A percentile compares a stretch with the other conserved stretches of the same genome.
Evolutionary conservation across 192 early-diverging fungal species (phyloP).

Genomic region (Backusella liffmaniae): DNA sequence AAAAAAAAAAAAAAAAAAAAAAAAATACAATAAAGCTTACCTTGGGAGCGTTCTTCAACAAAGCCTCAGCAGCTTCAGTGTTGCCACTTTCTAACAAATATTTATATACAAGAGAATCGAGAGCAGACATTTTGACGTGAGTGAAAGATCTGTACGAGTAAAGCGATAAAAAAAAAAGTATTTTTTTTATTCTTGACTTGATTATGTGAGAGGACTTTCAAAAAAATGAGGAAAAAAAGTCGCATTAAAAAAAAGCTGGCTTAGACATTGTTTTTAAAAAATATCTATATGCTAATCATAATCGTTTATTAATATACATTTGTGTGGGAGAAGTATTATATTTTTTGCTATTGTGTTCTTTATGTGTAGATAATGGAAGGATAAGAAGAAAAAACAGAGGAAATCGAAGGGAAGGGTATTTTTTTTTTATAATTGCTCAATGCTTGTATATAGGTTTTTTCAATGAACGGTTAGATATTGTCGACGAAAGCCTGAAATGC

Average conservation of each 20-base stretch:
- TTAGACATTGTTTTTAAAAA: neutral
- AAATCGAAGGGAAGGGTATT: neutral
- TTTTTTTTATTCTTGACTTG: neutral
- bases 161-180: neutral
- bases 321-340: no score
- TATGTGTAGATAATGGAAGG: neutral
- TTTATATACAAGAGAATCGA: slow-evolving; percentile 31
- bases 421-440: neutral
- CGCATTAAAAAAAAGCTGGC: neutral
- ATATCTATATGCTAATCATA: neutral
- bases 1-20: no score
- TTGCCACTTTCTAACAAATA: slow-evolving; percentile 25
- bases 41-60: slow-evolving; percentile 22
- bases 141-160: slow-evolving; percentile 1
- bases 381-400: neutral
- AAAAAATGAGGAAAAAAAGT: neutral
- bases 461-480: slow-evolving; percentile 18
- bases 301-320: no score
- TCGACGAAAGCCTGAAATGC: slow-evolving; percentile 21
- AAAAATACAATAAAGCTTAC: slow-evolving; percentile 12
- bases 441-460: neutral
- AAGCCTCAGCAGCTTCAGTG: slow-evolving; percentile 24
- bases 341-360: neutral
- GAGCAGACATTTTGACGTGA: slow-evolving; percentile 13
- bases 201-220: neutral